phyloP scores from a whole-genome alignment of 2,329 filamentous ascomycete species.

The Phialemoniopsis sp. region DNA sequence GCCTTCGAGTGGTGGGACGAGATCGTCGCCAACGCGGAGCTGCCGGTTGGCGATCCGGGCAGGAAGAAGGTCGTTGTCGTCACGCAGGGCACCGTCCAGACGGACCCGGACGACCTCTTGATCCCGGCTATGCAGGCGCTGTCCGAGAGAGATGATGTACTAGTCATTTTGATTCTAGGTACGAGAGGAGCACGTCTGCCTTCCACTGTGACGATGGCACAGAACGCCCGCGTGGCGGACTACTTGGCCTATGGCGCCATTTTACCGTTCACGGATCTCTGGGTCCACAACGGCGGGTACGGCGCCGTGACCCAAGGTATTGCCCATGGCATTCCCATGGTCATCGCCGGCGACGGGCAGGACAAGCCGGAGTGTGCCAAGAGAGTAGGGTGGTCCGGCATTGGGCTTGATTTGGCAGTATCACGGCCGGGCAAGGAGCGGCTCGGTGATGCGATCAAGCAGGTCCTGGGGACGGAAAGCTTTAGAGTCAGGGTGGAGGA shows the following conservation, averaged over 20 bases:
- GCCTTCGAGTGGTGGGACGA: constrained; percentile 27
- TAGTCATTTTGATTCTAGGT: constrained; percentile 30
- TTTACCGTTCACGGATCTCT: constrained; percentile 27
- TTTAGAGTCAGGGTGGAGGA: constrained; percentile 15
- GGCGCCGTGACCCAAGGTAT: constrained; percentile 34
- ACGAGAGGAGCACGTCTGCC: constrained; percentile 22
- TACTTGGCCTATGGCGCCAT: constrained; percentile 32
- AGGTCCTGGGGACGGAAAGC: constrained; percentile 15
- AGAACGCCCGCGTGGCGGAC: constrained; percentile 26
- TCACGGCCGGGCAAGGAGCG: constrained; percentile 18
- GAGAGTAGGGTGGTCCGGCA: constrained; percentile 24
- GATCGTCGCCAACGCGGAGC: constrained; percentile 18
- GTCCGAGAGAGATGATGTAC: constrained; percentile 14
- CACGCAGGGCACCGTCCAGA: constrained; percentile 34
- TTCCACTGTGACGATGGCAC: constrained; percentile 10
- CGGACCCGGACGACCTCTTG: constrained; percentile 28
- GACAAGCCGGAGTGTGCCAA: constrained; percentile 33
- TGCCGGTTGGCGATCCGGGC: not conserved
- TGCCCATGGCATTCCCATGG: constrained; percentile 32
- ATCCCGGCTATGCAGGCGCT: constrained; percentile 29
- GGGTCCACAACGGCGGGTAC: constrained; percentile 35
- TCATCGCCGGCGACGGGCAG: constrained; percentile 33
- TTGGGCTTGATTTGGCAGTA: constrained; percentile 24
- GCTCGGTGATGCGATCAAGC: constrained; percentile 20
- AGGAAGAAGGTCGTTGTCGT: constrained; percentile 28